phyloP scores from a whole-genome alignment of 2,329 filamentous ascomycete genomes.

The Didymella sp. region DNA sequence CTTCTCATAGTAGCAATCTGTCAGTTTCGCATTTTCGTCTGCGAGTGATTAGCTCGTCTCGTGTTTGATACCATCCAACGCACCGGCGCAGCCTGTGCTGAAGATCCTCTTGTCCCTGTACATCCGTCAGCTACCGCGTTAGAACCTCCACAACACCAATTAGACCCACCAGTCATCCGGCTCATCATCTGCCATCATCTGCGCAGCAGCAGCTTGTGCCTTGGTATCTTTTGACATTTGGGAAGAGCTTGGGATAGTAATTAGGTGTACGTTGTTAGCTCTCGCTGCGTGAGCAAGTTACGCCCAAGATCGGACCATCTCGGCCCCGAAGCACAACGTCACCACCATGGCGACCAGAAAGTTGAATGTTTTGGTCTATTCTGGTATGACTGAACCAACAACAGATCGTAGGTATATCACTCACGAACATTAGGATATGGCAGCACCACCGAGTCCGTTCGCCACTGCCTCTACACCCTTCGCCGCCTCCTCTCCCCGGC shows the following conservation, averaged over 20 bases:
- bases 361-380: slow-evolving; percentile 93
- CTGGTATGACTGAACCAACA: slow-evolving; percentile 62
- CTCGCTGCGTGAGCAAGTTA: slow-evolving; percentile 12
- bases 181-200: slow-evolving; percentile 75
- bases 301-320: slow-evolving; percentile 33
- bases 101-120: slow-evolving; percentile 95
- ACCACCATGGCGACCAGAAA: slow-evolving; percentile 68
- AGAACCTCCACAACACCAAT: slow-evolving; percentile 27
- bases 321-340: slow-evolving; percentile 37
- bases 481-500: slow-evolving; percentile 85
- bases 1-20: slow-evolving; percentile 94
- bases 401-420: neutral
- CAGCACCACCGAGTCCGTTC: slow-evolving; percentile 84
- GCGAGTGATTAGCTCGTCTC: neutral
- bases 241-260: slow-evolving; percentile 13
- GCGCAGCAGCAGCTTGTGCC: slow-evolving; percentile 39
- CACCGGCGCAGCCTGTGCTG: slow-evolving; percentile 92
- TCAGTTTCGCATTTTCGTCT: slow-evolving; percentile 91
- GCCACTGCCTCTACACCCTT: slow-evolving; percentile 86
- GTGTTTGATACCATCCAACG: neutral
- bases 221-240: slow-evolving; percentile 67
- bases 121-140: slow-evolving; percentile 4
- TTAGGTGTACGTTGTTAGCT: slow-evolving; percentile 10
- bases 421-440: slow-evolving; percentile 71
- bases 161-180: slow-evolving; percentile 86